These are phyloP conservation scores for Cinnamomum chago DNA, from an alignment of 164 flowering plant genomes.

Conservation along the genomic window DNA sequence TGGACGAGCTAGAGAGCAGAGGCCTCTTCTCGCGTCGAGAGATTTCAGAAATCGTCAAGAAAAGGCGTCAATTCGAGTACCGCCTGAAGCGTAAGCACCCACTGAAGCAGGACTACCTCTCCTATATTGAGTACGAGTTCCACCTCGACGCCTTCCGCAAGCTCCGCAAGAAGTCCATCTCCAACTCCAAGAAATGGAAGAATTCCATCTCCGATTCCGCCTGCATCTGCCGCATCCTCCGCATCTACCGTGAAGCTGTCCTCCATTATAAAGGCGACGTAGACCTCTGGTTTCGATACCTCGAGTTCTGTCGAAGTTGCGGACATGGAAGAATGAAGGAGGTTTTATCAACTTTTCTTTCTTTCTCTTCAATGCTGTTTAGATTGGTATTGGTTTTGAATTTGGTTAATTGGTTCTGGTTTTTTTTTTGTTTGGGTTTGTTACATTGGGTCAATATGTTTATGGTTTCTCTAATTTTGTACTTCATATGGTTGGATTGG, in stretches of 20 bases:
- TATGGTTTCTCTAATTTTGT: no score
- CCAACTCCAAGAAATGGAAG: slow-evolving; percentile 34
- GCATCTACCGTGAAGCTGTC: slow-evolving; percentile 51
- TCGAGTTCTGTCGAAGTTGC: slow-evolving; percentile 66
- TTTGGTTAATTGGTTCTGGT: no score
- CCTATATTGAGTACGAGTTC: slow-evolving; percentile 82
- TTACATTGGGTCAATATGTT: no score
- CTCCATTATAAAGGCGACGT: slow-evolving; percentile 76
- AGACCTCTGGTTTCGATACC: slow-evolving; percentile 78
- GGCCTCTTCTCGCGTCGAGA: slow-evolving; percentile 59
- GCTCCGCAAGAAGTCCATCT: slow-evolving; percentile 49
- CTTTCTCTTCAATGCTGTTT: not conserved
- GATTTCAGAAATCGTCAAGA: slow-evolving; percentile 65
- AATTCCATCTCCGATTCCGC: slow-evolving; percentile 60
- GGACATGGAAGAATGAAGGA: slow-evolving; percentile 78
- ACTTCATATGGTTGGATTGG: no score
- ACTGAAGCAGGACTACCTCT: slow-evolving; percentile 65
- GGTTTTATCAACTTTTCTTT: slow-evolving; percentile 27
- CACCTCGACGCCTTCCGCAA: slow-evolving; percentile 61
- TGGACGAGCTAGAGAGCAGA: slow-evolving; percentile 70
- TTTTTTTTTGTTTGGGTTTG: no score
- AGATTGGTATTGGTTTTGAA: no score
- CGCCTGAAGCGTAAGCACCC: slow-evolving; percentile 75
- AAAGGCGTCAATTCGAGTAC: slow-evolving; percentile 83
- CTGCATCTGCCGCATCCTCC: slow-evolving; percentile 55